Evolutionary conservation across 2,329 filamentous ascomycete genomes (phyloP).

Genomic region (Phialophora expanda): DNA sequence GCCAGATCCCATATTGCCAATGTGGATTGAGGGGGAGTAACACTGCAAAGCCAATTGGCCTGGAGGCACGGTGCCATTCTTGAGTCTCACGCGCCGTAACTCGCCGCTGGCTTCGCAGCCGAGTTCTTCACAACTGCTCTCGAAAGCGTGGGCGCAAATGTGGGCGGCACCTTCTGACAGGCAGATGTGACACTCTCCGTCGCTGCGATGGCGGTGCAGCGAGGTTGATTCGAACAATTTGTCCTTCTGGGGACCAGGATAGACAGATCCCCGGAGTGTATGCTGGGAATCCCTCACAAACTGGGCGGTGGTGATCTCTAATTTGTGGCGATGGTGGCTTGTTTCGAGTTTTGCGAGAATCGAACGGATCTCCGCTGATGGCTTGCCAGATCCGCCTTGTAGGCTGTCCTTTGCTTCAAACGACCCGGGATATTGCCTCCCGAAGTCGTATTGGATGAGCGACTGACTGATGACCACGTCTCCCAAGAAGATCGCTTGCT

Average conservation of each 20-base stretch:
- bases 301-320: neutral
- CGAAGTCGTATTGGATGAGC: slow-evolving; percentile 10
- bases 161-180: neutral
- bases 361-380: slow-evolving; percentile 3
- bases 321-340: slow-evolving; percentile 3
- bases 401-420: slow-evolving; percentile 5
- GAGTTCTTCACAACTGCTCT: slow-evolving; percentile 11
- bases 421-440: neutral
- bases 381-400: neutral
- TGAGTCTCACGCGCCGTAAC: neutral
- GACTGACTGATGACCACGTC: slow-evolving; percentile 43
- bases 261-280: neutral
- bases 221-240: neutral
- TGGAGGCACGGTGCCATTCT: neutral
- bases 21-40: slow-evolving; percentile 35
- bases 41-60: neutral
- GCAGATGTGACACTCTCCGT: slow-evolving; percentile 1
- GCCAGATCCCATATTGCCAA: slow-evolving; percentile 49
- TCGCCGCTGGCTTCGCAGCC: neutral
- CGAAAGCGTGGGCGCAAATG: neutral
- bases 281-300: neutral
- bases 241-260: slow-evolving; percentile 5
- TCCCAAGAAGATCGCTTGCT: slow-evolving; percentile 41
- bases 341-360: slow-evolving; percentile 5
- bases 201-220: neutral